These are phyloP conservation scores for Mycena rebaudengoi DNA, from an alignment of 768 basidiomycete genomes.

Conservation along the genomic window DNA sequence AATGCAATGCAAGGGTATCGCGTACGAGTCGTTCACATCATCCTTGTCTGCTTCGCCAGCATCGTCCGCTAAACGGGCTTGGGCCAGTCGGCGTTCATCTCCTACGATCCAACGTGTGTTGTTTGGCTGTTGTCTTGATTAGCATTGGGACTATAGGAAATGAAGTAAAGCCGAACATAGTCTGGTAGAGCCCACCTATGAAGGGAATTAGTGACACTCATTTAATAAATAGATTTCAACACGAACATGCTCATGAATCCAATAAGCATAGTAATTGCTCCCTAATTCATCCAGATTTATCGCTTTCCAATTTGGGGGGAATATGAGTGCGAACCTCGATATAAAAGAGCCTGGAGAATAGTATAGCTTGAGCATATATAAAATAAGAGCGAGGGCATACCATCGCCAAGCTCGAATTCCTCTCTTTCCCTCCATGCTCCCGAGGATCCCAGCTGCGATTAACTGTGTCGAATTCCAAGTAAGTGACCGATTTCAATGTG, in stretches of 20 bases:
- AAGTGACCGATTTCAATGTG: not conserved
- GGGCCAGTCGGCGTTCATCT: constrained; percentile 50
- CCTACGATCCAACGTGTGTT: constrained; percentile 55
- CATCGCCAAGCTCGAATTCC: constrained; percentile 80
- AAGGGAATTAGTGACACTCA: no score
- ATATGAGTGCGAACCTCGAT: constrained; percentile 60
- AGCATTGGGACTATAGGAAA: no score
- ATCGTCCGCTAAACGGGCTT: constrained; percentile 56
- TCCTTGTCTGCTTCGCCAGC: constrained; percentile 57
- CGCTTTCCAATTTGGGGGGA: not conserved
- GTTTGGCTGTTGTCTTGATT: no score
- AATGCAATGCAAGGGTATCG: not conserved
- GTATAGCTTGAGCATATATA: no score
- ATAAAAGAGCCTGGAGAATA: constrained; percentile 68
- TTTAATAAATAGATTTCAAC: not conserved
- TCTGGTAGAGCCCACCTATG: constrained; percentile 67
- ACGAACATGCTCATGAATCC: constrained; percentile 67
- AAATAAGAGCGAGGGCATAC: no score
- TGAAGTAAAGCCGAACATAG: constrained; percentile 49
- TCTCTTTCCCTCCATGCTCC: constrained; percentile 71
- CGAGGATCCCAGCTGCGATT: constrained; percentile 80
- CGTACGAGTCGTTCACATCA: constrained; percentile 48
- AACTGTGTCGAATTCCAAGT: no score
- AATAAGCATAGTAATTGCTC: constrained; percentile 68
- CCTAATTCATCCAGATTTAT: constrained; percentile 44